Conservation (phyloP, 2,329 filamentous ascomycete genomes). For the Myriosclerotinia scirpicola region DNA sequence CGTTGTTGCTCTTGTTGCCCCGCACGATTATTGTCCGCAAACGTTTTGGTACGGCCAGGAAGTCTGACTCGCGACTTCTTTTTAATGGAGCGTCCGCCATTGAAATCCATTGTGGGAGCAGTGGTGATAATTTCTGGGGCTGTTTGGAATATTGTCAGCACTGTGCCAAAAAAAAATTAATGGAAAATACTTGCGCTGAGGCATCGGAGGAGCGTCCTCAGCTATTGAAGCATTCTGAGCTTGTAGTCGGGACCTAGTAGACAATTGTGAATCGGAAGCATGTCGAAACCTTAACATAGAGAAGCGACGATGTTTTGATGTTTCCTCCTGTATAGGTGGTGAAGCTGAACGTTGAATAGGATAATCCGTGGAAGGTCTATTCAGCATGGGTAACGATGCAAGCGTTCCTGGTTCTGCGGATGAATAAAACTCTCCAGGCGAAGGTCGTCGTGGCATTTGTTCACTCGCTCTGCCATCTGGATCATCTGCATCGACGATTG, state of each 20-base stretch:
- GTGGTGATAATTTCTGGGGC: slow-evolving; percentile 84
- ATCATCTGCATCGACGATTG: slow-evolving; percentile 22
- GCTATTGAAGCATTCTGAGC: slow-evolving; percentile 42
- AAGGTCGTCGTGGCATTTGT: slow-evolving; percentile 39
- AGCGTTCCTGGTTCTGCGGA: slow-evolving; percentile 29
- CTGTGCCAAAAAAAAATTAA: slow-evolving; percentile 7
- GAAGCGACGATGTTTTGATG: slow-evolving; percentile 59
- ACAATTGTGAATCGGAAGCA: slow-evolving; percentile 89
- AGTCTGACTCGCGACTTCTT: slow-evolving; percentile 57
- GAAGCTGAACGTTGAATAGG: slow-evolving; percentile 32
- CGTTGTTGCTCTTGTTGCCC: slow-evolving; percentile 26
- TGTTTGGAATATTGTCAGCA: slow-evolving; percentile 38
- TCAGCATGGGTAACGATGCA: slow-evolving; percentile 22
- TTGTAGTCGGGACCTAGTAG: slow-evolving; percentile 70
- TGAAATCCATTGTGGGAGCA: slow-evolving; percentile 71
- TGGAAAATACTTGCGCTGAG: slow-evolving; percentile 52
- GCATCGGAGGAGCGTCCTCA: slow-evolving; percentile 56
- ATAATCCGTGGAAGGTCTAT: slow-evolving; percentile 31
- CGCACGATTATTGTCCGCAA: slow-evolving; percentile 23
- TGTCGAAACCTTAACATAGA: slow-evolving; percentile 82
- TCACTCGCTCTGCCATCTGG: slow-evolving; percentile 39
- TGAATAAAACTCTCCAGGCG: slow-evolving; percentile 33
- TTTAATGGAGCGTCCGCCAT: slow-evolving; percentile 50
- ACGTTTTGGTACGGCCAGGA: slow-evolving; percentile 47
- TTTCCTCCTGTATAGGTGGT: slow-evolving; percentile 56